A percentile compares a stretch with the other conserved stretches of the same genome.
Evolutionary conservation across 108 stramenopile genomes (phyloP).

Genomic region (Skeletonema tropicum): DNA sequence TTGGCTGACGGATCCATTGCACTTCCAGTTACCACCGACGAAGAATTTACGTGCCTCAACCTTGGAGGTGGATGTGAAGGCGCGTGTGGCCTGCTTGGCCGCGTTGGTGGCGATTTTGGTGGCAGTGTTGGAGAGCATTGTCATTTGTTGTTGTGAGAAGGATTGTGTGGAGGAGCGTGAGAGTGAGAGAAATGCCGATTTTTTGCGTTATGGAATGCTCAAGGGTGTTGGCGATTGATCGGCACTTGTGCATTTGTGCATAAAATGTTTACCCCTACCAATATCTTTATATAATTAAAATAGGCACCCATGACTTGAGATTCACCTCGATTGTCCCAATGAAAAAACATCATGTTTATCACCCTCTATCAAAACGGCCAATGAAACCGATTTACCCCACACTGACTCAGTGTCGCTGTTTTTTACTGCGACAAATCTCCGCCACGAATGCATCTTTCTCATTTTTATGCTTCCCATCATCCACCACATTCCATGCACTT

Average conservation of each 20-base stretch:
- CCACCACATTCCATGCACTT: neutral
- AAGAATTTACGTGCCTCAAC: conserved; percentile 93
- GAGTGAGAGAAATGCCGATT: neutral
- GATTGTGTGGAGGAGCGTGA: neutral
- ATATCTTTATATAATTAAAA: neutral
- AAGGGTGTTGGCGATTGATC: neutral
- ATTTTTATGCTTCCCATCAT: neutral
- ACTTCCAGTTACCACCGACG: conserved; percentile 99
- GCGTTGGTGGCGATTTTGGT: conserved; percentile 25
- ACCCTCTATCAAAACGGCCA: neutral
- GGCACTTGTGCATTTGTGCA: neutral
- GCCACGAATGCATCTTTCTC: neutral
- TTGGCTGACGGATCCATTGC: conserved; percentile 91
- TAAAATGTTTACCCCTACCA: neutral
- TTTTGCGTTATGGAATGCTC: too few relatives aligned
- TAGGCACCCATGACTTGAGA: neutral
- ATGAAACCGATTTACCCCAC: neutral
- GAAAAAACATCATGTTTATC: too few relatives aligned
- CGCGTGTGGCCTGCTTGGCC: conserved; percentile 29
- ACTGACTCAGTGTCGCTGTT: neutral
- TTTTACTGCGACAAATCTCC: neutral
- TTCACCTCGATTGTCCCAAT: neutral
- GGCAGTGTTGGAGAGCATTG: conserved; percentile 39
- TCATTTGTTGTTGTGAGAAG: neutral
- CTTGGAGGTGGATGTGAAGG: conserved; percentile 68